Evolutionary conservation across 1,284 basidiomycete genomes (phyloP).

Genomic region (Trichosporon sp.): DNA sequence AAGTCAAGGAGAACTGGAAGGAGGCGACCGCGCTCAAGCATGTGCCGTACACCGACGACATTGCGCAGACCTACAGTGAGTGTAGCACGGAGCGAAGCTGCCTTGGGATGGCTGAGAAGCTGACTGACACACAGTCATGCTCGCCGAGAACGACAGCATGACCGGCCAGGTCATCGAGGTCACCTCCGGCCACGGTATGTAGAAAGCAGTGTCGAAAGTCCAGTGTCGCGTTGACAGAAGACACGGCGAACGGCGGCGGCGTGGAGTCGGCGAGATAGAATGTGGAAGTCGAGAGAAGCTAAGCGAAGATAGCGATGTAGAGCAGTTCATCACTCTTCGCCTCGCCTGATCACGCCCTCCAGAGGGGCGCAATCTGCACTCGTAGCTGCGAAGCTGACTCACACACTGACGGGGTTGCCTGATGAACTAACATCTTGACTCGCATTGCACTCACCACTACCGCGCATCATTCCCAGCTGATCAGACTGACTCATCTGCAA

Average conservation of each 20-base stretch:
- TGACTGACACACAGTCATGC: constrained; percentile 7
- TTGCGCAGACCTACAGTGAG: constrained; percentile 11
- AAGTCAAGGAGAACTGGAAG: constrained; percentile 8
- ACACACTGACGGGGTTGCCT: not conserved
- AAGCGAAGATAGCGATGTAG: not conserved
- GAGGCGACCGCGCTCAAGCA: constrained; percentile 7
- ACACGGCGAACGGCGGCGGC: not conserved
- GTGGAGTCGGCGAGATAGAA: not conserved
- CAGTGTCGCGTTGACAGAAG: not conserved
- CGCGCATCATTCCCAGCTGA: too few relatives aligned
- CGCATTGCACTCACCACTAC: not conserved
- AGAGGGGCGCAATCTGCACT: not conserved
- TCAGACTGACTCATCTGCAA: too few relatives aligned
- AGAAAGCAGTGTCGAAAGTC: too few relatives aligned
- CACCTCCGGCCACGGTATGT: not conserved
- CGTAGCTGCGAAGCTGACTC: not conserved
- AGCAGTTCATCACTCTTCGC: not conserved
- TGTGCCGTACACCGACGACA: constrained; percentile 15
- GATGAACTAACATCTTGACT: too few relatives aligned
- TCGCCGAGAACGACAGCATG: constrained; percentile 9
- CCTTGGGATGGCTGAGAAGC: not conserved
- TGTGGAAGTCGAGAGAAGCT: not conserved
- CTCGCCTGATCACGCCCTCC: not conserved
- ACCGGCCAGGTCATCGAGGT: constrained; percentile 11
- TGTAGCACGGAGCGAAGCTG: not conserved